These are phyloP conservation scores for Populus tomentosa DNA, from an alignment of 441 rosid genomes.

Conservation along the genomic window DNA sequence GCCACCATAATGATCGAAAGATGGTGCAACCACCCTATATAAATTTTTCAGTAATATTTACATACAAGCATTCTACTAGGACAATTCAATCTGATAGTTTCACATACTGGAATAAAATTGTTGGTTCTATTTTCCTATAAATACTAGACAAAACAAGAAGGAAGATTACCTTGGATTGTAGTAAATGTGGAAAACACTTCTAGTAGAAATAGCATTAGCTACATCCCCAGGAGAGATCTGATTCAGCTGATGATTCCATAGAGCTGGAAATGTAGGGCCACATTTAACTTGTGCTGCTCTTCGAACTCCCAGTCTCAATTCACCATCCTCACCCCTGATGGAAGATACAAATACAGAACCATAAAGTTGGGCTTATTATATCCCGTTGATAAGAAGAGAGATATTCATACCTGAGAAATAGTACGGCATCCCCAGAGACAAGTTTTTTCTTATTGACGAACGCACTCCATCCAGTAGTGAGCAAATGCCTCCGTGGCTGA, in stretches of 20 bases:
- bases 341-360: slow-evolving; percentile 6
- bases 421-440: slow-evolving; percentile 96
- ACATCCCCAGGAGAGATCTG: slow-evolving; percentile 56
- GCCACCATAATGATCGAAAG: neutral
- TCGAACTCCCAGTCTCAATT: slow-evolving; percentile 78
- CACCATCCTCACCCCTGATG: slow-evolving; percentile 86
- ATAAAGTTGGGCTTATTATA: neutral
- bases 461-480: slow-evolving; percentile 98
- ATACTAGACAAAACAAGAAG: neutral
- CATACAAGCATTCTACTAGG: neutral
- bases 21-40: neutral
- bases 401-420: slow-evolving; percentile 68
- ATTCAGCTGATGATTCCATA: slow-evolving; percentile 43
- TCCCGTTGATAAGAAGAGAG: neutral
- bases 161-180: slow-evolving; percentile 78
- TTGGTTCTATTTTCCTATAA: neutral
- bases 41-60: neutral
- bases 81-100: neutral
- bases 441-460: slow-evolving; percentile 94
- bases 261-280: slow-evolving; percentile 41
- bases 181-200: slow-evolving; percentile 61
- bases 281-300: slow-evolving; percentile 78
- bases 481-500: slow-evolving; percentile 96
- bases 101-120: neutral
- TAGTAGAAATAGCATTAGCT: slow-evolving; percentile 52